Evolutionary conservation across 768 basidiomycete genomes (phyloP).

Genomic region (Chlorophyllum brunneum): DNA sequence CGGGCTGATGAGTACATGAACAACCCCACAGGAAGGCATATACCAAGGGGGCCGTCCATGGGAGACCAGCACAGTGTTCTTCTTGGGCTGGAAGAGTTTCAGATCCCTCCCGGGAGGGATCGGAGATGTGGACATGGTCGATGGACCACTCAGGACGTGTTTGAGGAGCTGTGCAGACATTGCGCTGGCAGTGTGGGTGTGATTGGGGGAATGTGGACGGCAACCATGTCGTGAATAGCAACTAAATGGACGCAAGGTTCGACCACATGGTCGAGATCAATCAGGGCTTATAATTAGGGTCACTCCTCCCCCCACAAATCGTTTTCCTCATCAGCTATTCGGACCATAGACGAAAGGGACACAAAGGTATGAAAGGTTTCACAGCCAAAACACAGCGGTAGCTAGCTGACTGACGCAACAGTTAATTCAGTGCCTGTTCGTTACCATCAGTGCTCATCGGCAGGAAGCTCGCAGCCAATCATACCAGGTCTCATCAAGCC

Average conservation of each 20-base stretch:
- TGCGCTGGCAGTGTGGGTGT: background rate
- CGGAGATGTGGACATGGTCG: conserved; percentile 5
- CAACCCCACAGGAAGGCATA: conserved; percentile 14
- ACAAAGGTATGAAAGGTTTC: background rate
- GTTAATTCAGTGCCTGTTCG: no score
- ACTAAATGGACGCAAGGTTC: background rate
- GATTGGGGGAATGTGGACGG: background rate
- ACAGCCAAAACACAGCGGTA: background rate
- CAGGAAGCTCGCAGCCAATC: no score
- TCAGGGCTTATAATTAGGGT: background rate
- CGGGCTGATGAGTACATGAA: conserved; percentile 6
- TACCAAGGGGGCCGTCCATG: conserved; percentile 88
- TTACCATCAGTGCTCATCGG: no score
- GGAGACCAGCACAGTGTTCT: conserved; percentile 78
- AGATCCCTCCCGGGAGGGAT: conserved; percentile 10
- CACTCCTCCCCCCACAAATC: background rate
- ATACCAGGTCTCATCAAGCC: no score
- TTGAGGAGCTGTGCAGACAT: conserved; percentile 9
- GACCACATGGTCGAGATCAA: conserved; percentile 1
- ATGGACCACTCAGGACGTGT: conserved; percentile 3
- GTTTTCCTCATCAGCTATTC: background rate
- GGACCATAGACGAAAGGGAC: background rate
- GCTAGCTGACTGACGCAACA: no score
- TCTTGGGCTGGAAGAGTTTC: conserved; percentile 37
- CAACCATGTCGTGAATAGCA: background rate